phyloP scores from a whole-genome alignment of 805 yeast genomes.

The Sungouiella thailandica region DNA sequence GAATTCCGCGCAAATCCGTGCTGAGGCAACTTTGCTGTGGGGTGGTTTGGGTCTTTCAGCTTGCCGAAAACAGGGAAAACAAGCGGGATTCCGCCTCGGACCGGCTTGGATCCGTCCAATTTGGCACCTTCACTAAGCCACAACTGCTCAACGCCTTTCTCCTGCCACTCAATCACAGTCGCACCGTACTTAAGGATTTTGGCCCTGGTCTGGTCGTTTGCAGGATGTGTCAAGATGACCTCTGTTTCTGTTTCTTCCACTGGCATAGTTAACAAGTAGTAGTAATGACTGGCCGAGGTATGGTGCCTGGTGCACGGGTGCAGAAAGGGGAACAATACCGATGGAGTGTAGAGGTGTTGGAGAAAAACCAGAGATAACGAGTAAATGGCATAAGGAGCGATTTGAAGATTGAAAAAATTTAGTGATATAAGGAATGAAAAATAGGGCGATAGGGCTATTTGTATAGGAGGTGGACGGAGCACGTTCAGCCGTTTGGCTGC shows the following conservation, averaged over 20 bases:
- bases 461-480: too few species aligned
- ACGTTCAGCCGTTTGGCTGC: too few species aligned
- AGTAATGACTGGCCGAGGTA: background rate
- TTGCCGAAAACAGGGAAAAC: conserved; percentile 95
- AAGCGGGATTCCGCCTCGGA: conserved; percentile 94
- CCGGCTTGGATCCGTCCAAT: conserved; percentile 89
- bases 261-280: conserved; percentile 56
- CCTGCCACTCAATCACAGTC: conserved; percentile 75
- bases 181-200: conserved; percentile 84
- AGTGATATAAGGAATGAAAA: too few species aligned
- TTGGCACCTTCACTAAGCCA: conserved; percentile 79
- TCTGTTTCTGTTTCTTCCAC: conserved; percentile 61
- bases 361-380: too few species aligned
- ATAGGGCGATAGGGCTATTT: too few species aligned
- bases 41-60: conserved; percentile 42
- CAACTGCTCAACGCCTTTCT: conserved; percentile 67
- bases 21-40: conserved; percentile 74
- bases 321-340: background rate
- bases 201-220: conserved; percentile 49
- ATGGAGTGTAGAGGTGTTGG: too few species aligned
- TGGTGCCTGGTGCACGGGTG: background rate
- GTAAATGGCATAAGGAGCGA: too few species aligned
- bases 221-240: conserved; percentile 57
- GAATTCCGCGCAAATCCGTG: conserved; percentile 95
- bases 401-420: too few species aligned